Evolutionary conservation across 208 protist genomes (phyloP).

Genomic region (Leishmania mexicana): DNA sequence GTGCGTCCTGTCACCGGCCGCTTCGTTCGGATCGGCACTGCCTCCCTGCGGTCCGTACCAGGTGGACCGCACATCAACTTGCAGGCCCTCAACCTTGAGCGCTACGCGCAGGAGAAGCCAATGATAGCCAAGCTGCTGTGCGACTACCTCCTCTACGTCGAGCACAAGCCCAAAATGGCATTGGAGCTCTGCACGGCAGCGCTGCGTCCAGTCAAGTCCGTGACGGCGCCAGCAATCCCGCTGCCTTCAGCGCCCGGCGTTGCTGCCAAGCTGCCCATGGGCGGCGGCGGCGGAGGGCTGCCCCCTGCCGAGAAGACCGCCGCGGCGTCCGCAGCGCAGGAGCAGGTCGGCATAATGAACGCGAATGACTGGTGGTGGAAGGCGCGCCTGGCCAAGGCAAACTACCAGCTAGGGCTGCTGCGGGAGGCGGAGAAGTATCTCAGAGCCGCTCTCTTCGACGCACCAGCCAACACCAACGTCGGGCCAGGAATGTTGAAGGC

Average conservation of each 20-base stretch:
- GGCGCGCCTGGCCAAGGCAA: conserved; percentile 92
- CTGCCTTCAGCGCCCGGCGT: background rate
- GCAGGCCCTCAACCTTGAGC: conserved; percentile 83
- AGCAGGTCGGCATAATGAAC: conserved; percentile 51
- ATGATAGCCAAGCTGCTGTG: conserved; percentile 93
- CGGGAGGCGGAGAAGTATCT: conserved; percentile 94
- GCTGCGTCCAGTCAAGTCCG: conserved; percentile 35
- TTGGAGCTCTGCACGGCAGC: conserved; percentile 86
- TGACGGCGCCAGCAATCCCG: background rate
- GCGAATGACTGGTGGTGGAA: conserved; percentile 97
- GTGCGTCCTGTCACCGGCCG: conserved; percentile 87
- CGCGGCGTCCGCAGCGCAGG: conserved; percentile 3
- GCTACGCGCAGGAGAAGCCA: conserved; percentile 88
- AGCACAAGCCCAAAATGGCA: conserved; percentile 92
- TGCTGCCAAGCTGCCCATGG: conserved; percentile 16
- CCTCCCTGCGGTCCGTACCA: conserved; percentile 79
- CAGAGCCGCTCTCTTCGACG: conserved; percentile 73
- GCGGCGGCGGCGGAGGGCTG: conserved; percentile 6
- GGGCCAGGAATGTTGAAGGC: background rate
- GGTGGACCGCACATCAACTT: conserved; percentile 90
- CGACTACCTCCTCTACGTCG: conserved; percentile 95
- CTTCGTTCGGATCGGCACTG: conserved; percentile 94
- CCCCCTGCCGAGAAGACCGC: conserved; percentile 5
- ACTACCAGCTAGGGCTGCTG: conserved; percentile 95
- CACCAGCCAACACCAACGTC: background rate